These are phyloP conservation scores for Scutellaria minor DNA, from an alignment of 257 asterid genomes.

Conservation along the genomic window DNA sequence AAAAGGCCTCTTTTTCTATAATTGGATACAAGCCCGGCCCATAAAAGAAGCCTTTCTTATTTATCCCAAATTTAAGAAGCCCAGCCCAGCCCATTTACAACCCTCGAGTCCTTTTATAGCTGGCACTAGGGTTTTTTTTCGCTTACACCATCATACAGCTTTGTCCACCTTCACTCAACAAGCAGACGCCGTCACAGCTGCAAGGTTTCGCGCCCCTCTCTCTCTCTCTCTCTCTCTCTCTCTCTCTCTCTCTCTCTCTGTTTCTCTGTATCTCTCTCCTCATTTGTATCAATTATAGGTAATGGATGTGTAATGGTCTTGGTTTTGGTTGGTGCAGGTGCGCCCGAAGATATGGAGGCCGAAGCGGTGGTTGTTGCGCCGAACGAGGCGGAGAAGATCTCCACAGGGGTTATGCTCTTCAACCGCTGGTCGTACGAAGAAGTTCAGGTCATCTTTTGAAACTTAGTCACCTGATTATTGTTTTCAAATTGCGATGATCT, in stretches of 20 bases:
- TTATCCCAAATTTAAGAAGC: neutral
- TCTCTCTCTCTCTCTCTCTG: neutral
- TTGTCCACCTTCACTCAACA: neutral
- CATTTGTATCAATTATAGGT: neutral
- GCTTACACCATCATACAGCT: neutral
- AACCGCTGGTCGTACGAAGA: constrained; percentile 75
- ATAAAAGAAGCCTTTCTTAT: too few relatives aligned
- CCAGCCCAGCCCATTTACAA: neutral
- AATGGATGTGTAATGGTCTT: neutral
- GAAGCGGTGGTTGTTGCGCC: constrained; percentile 31
- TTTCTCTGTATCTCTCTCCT: neutral
- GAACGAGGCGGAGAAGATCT: constrained; percentile 43
- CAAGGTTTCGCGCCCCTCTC: neutral
- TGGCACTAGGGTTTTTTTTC: constrained; percentile 30
- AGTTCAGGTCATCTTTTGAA: constrained; percentile 49
- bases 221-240: neutral
- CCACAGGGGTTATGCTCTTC: constrained; percentile 58
- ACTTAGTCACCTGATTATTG: neutral
- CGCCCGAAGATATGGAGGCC: constrained; percentile 44
- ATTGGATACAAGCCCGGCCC: too few relatives aligned
- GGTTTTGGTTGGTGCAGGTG: constrained; percentile 26
- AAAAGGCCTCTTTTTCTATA: too few relatives aligned
- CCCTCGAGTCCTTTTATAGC: constrained; percentile 5
- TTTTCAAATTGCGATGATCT: neutral
- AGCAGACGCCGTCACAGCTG: constrained; percentile 33